These are phyloP conservation scores for Zymoseptoria tritici DNA, from an alignment of 2,329 filamentous ascomycete genomes.

Conservation along the genomic window DNA sequence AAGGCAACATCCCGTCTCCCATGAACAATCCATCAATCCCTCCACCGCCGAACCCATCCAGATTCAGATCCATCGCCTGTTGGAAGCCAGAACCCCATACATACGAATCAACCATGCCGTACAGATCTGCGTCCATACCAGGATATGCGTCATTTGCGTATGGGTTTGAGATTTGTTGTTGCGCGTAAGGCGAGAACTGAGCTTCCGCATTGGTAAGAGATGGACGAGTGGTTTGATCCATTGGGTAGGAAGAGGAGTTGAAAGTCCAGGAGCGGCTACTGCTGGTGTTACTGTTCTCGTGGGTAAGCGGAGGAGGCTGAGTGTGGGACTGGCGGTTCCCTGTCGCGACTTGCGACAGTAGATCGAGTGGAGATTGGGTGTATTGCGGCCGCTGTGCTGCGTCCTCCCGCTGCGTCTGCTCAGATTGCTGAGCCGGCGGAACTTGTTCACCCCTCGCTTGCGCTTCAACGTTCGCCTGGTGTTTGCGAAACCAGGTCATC, in stretches of 20 bases:
- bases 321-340: slow-evolving; percentile 7
- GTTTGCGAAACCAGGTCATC: slow-evolving; percentile 37
- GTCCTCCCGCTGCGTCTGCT: slow-evolving; percentile 2
- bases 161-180: slow-evolving; percentile 1
- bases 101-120: slow-evolving; percentile 12
- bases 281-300: slow-evolving; percentile 5
- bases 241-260: slow-evolving; percentile 11
- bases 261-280: slow-evolving; percentile 18
- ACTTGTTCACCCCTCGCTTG: slow-evolving; percentile 14
- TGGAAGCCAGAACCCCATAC: slow-evolving; percentile 30
- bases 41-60: slow-evolving; percentile 24
- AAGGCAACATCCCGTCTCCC: slow-evolving; percentile 24
- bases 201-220: slow-evolving; percentile 12
- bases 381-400: slow-evolving; percentile 2
- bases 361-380: slow-evolving; percentile 16
- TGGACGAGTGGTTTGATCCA: slow-evolving; percentile 14
- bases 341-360: slow-evolving; percentile 22
- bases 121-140: slow-evolving; percentile 1
- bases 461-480: slow-evolving; percentile 25
- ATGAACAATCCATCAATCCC: slow-evolving; percentile 28
- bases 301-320: neutral
- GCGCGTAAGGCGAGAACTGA: slow-evolving; percentile 7
- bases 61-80: slow-evolving; percentile 31
- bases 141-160: neutral
- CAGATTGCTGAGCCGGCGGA: slow-evolving; percentile 4